Evolutionary conservation across 768 basidiomycete genomes (phyloP).

Genomic region (Macrolepiota fuliginosa): DNA sequence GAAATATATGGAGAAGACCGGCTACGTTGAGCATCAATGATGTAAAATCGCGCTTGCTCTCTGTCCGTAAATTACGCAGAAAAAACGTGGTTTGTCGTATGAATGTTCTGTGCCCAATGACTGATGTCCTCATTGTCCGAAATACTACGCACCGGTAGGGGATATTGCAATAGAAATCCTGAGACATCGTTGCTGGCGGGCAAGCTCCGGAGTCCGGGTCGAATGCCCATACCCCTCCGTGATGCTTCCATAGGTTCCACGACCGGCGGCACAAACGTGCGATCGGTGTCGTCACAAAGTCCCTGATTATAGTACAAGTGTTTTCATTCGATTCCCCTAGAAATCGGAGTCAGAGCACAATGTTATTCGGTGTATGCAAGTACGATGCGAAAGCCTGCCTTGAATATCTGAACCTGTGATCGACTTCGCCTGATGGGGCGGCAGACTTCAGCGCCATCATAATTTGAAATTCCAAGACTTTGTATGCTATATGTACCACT

Average conservation of each 20-base stretch:
- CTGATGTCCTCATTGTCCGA: not conserved
- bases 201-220: not conserved
- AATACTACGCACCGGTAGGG: not conserved
- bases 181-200: not conserved
- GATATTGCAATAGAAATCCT: not conserved
- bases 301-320: not conserved
- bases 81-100: not conserved
- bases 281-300: not conserved
- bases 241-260: no score
- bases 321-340: not conserved
- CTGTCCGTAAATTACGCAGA: not conserved
- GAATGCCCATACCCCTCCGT: no score
- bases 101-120: not conserved
- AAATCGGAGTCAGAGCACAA: not conserved
- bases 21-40: constrained; percentile 9
- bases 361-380: not conserved
- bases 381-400: not conserved
- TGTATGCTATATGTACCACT: no score
- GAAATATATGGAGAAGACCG: constrained; percentile 17
- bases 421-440: no score
- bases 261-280: not conserved
- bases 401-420: not conserved
- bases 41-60: not conserved
- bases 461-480: no score
- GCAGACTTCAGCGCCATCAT: no score